A percentile compares a stretch with the other conserved stretches of the same genome.
phyloP scores from a whole-genome alignment of 441 rosid genomes.

The Eruca vesicaria region DNA sequence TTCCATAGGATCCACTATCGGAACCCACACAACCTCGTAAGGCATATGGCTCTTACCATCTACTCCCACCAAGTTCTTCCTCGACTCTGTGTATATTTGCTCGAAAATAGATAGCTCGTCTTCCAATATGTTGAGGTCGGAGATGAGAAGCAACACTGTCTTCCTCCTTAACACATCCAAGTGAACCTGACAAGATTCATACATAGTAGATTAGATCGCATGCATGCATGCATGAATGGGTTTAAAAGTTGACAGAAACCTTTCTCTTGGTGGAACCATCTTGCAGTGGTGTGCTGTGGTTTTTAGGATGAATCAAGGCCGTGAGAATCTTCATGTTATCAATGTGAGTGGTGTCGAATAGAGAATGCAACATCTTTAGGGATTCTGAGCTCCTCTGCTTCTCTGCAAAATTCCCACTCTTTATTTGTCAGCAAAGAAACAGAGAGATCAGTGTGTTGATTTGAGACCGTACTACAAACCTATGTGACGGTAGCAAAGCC shows the following conservation, averaged over 20 bases:
- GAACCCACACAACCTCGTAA: conserved; percentile 85
- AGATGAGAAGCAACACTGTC: conserved; percentile 65
- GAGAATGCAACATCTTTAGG: conserved; percentile 43
- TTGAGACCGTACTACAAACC: conserved; percentile 36
- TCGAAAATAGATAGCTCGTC: conserved; percentile 64
- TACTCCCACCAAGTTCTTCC: conserved; percentile 37
- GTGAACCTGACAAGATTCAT: conserved; percentile 43
- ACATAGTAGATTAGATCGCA: not conserved
- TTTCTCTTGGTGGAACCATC: conserved; percentile 58
- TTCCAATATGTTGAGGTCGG: conserved; percentile 59
- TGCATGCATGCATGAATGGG: not conserved
- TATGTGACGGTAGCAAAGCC: conserved; percentile 50
- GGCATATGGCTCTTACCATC: conserved; percentile 47
- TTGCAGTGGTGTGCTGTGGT: conserved; percentile 56
- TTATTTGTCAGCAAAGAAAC: not conserved
- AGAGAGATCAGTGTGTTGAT: not conserved
- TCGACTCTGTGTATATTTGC: conserved; percentile 59
- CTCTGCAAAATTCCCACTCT: conserved; percentile 41
- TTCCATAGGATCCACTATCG: conserved; percentile 45
- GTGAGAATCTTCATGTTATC: conserved; percentile 75
- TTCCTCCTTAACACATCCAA: conserved; percentile 70
- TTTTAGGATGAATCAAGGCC: conserved; percentile 56
- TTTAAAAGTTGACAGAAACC: conserved; percentile 33
- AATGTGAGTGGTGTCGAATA: conserved; percentile 47
- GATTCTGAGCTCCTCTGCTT: conserved; percentile 52